Base-by-base conservation (phyloP, 306 rosid species). In the Rubus idaeus region DNA sequence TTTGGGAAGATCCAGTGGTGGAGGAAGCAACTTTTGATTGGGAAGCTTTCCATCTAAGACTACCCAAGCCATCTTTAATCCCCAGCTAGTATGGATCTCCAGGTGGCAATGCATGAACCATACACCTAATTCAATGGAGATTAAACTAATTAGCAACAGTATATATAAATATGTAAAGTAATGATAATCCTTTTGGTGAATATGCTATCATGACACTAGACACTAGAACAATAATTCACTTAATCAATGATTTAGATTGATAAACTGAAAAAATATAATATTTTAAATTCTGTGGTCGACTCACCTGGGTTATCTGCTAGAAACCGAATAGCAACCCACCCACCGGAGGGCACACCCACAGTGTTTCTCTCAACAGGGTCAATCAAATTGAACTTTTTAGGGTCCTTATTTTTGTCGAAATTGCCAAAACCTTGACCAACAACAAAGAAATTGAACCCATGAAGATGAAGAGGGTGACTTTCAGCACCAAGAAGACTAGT, bases 41-140 rank as follows among this genome's bases (percentile, higher is more conserved):
- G 91, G 88, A 5, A 86, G 84, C 73, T 88, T 81, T 70, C 91
- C 95, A 75, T 88, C 89, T 61, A 88, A 78, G 1, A 88, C 92
- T 35, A 86, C 13, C 92, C 95, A 90, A 4, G 89, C 89, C 92
- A 90, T 90, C 81, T 69, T 90, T 51, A 90, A 81, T 44, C 95
- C 95, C 95, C 91, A 88, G 41, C 92, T 88, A 10, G 91, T 88
- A 78, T 88, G 92, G 30, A 86, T 70, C 79, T 88, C 93, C 76
- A 87, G 72, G 41, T 87, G 91, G 68, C 93, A 89, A 78, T 89
- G 93, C 91, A 87, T 89, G 77, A 90, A 88, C 95, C 92, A 90
- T 17, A 77, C 95, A 17, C 95, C 35, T 30, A 30, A 30, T 30
- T 30, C 35, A 30, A 30, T 30, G 35, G 35, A 30, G 35, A 30